Evolutionary conservation across 257 asterid genomes (phyloP).

Genomic region (Nicotiana tabacum): DNA sequence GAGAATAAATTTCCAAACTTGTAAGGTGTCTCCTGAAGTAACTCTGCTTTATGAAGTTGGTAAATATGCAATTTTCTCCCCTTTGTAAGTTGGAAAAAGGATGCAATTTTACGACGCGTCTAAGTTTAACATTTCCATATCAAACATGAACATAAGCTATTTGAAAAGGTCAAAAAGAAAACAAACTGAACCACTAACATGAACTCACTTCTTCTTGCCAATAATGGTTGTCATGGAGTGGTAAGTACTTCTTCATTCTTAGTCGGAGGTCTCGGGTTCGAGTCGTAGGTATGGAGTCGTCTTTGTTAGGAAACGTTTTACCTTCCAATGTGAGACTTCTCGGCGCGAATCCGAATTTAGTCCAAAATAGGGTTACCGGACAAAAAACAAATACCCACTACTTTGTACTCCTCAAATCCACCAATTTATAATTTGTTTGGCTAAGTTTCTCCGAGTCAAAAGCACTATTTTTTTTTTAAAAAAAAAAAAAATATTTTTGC

Average conservation of each 20-base stretch:
- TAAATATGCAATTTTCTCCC: neutral
- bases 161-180: neutral
- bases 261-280: too few species aligned
- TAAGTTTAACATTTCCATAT: neutral
- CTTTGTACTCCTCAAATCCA: too few species aligned
- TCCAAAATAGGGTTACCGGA: too few species aligned
- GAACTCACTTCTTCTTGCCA: too few species aligned
- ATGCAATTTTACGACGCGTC: neutral
- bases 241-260: too few species aligned
- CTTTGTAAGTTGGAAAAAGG: neutral
- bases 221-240: too few species aligned
- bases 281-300: too few species aligned
- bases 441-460: neutral
- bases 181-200: neutral
- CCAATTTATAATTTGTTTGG: neutral
- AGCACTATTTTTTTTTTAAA: conserved; percentile 17
- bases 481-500: neutral
- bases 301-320: too few species aligned
- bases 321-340: too few species aligned
- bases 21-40: neutral
- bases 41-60: neutral
- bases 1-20: neutral
- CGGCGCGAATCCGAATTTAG: too few species aligned
- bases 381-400: too few species aligned
- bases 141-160: neutral